Conservation (phyloP, 129 eudicot species). For the Smallanthus sonchifolius region DNA sequence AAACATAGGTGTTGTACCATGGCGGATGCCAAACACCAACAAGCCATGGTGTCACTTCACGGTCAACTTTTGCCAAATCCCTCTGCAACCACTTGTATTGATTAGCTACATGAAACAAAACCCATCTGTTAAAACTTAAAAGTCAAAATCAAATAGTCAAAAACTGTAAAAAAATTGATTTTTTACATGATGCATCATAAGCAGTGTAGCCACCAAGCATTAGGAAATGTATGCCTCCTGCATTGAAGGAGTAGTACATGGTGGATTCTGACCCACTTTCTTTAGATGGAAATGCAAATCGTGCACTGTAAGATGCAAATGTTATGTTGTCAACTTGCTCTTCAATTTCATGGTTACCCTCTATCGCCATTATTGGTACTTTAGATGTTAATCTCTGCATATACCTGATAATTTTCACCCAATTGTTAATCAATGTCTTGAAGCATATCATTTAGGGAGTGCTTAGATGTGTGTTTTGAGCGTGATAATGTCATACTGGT, state of each 20-base stretch:
- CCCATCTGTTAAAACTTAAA: background rate
- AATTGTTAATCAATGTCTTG: background rate
- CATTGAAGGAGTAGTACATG: slow-evolving; percentile 87
- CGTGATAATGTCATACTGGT: background rate
- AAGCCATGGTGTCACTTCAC: slow-evolving; percentile 89
- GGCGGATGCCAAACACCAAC: slow-evolving; percentile 95
- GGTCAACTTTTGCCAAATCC: slow-evolving; percentile 70
- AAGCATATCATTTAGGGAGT: background rate
- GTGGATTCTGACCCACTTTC: slow-evolving; percentile 80
- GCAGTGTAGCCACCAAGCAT: slow-evolving; percentile 87
- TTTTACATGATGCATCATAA: slow-evolving; percentile 62
- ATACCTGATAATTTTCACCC: slow-evolving; percentile 40
- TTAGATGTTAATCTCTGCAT: slow-evolving; percentile 77
- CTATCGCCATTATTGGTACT: slow-evolving; percentile 91
- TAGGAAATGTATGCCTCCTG: slow-evolving; percentile 92
- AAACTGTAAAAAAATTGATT: background rate
- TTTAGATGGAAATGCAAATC: slow-evolving; percentile 81
- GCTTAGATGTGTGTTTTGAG: background rate
- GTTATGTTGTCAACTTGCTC: slow-evolving; percentile 52
- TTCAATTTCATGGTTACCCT: slow-evolving; percentile 95
- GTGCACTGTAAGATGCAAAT: slow-evolving; percentile 72
- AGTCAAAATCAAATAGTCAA: background rate
- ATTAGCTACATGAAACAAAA: slow-evolving; percentile 46
- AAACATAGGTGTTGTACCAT: slow-evolving; percentile 78
- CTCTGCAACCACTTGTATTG: slow-evolving; percentile 87